Evolutionary conservation across 2,329 filamentous ascomycete species (phyloP), one percentile per base, ranked within the genome.

Genomic region (Pseudocercospora ulei): DNA sequence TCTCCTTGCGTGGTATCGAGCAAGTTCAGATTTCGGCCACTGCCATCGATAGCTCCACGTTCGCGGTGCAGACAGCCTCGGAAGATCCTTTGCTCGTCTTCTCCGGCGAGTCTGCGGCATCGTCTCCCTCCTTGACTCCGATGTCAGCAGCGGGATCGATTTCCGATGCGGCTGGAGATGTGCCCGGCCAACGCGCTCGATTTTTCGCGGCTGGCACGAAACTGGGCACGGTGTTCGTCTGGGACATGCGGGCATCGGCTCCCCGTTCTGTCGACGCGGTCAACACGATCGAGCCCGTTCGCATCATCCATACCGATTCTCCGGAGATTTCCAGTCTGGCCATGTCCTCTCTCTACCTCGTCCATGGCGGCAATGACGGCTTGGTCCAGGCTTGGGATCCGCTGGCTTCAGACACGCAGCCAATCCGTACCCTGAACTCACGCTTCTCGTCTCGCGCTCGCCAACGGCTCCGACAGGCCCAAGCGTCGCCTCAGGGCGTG

Each of bases 321-420:
- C 86, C 88, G 0, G 75, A 85, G 56, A 78, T 96, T 11, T 83
- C 86, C 0, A 84, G 78, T 44, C 62, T 98, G 9, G 90, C 81
- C 4, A 61, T 94, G 30, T 85, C 86, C 1, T 82, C 85, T 1
- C 67, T 98, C 9, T 92, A 93, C 56, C 65, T 98, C 9, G 82
- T 96, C 4, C 84, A 94, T 58, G 90, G 90, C 34, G 90, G 90
- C 16, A 94, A 82, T 50, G 90, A 98, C 62, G 88, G 90, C 1
- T 73, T 96, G 2, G 88, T 94, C 3, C 90, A 96, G 60, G 83
- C 86, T 4, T 98, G 90, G 90, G 90, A 98, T 64, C 83, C 82
- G n/a, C 67, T 98, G 30, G 84, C 80, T 1, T 96, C 88, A 1
- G 81, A 73, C 0, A 63, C 71, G 11, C 76, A 80, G 12, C 84